A percentile compares a stretch with the other conserved stretches of the same genome.
phyloP scores from a whole-genome alignment of 2,329 filamentous ascomycete species.

The Aspergillus fijiensis region DNA sequence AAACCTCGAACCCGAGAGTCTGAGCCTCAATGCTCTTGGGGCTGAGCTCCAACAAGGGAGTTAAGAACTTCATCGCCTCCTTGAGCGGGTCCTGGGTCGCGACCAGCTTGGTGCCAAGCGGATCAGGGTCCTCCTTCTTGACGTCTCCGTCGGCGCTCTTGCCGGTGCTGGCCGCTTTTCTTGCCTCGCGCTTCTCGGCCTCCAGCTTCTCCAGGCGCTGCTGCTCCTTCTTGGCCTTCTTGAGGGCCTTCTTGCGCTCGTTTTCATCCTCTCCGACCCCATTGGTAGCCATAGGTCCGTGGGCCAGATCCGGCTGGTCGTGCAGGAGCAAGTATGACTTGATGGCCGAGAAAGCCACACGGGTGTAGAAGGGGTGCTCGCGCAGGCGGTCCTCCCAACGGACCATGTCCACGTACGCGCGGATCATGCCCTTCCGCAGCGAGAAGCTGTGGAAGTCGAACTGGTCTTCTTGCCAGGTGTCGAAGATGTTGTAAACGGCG shows the following conservation, averaged over 20 bases:
- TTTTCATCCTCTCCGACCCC: conserved; percentile 51
- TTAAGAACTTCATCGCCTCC: conserved; percentile 83
- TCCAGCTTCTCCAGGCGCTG: conserved; percentile 74
- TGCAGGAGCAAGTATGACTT: conserved; percentile 75
- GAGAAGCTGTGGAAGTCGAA: conserved; percentile 99
- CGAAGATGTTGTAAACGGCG: conserved; percentile 86
- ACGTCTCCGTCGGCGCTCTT: conserved; percentile 57
- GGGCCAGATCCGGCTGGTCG: conserved; percentile 68
- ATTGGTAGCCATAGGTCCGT: conserved; percentile 57
- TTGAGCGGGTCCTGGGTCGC: conserved; percentile 79
- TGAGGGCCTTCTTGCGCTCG: conserved; percentile 81
- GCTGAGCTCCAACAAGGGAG: conserved; percentile 76
- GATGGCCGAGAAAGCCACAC: conserved; percentile 78
- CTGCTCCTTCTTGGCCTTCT: conserved; percentile 84
- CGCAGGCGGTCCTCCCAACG: conserved; percentile 90
- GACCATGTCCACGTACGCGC: conserved; percentile 94
- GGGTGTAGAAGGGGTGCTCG: conserved; percentile 88
- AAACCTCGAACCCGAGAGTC: conserved; percentile 84
- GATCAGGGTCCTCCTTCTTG: conserved; percentile 90
- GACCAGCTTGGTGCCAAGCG: conserved; percentile 74
- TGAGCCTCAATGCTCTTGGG: conserved; percentile 80
- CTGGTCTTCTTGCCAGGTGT: conserved; percentile 96
- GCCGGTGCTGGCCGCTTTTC: conserved; percentile 64
- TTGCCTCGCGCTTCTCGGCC: conserved; percentile 79
- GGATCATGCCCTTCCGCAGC: conserved; percentile 91